Evolutionary conservation across 2,329 filamentous ascomycete genomes (phyloP).

Genomic region (Monilinia vaccinii-corymbosi): DNA sequence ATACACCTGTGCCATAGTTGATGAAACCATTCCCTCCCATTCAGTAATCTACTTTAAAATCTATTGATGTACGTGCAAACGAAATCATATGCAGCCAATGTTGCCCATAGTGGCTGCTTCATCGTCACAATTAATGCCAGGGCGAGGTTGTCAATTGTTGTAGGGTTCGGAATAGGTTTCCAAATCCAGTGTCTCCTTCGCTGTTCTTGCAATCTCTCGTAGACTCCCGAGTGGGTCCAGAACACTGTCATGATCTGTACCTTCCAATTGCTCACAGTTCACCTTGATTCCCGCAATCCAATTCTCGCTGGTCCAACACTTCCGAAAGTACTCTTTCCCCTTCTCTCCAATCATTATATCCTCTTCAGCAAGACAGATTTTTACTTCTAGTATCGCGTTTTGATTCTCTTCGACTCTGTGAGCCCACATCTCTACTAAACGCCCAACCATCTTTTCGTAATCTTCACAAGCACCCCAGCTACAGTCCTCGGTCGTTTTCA

Average conservation of each 20-base stretch:
- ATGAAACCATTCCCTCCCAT: slow-evolving; percentile 16
- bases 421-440: slow-evolving; percentile 16
- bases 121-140: background rate
- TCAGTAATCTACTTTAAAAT: background rate
- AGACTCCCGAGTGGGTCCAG: slow-evolving; percentile 14
- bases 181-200: background rate
- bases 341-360: slow-evolving; percentile 36
- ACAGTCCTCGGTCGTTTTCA: slow-evolving; percentile 19
- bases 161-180: background rate
- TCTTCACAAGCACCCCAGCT: slow-evolving; percentile 19
- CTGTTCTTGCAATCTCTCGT: slow-evolving; percentile 8
- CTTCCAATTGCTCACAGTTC: slow-evolving; percentile 23
- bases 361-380: slow-evolving; percentile 28
- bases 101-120: background rate
- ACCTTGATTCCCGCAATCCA: slow-evolving; percentile 30
- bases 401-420: slow-evolving; percentile 8
- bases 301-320: slow-evolving; percentile 31
- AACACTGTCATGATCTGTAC: slow-evolving; percentile 34
- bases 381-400: slow-evolving; percentile 15
- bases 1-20: slow-evolving; percentile 51
- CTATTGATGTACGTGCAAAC: background rate
- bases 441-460: slow-evolving; percentile 15
- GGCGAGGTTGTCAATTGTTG: background rate
- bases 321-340: slow-evolving; percentile 35
- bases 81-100: background rate